Base-by-base conservation (phyloP, 2,329 filamentous ascomycete species). In the Raffaelea albimanens region DNA sequence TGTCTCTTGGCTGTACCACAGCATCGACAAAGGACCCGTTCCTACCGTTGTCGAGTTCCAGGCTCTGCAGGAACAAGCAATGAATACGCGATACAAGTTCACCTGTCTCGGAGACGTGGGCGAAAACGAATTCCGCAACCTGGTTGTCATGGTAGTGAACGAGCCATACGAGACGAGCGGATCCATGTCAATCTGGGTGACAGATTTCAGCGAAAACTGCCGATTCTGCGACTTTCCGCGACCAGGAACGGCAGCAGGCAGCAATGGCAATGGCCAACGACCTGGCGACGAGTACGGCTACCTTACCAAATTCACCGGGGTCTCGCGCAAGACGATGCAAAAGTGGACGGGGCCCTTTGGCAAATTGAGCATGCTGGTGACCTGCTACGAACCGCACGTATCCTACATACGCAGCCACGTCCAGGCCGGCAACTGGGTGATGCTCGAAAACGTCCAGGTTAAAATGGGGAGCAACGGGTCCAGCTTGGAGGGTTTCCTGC, bases 171-270 rank as follows among this genome's bases (percentile, higher is more conserved):
- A 70, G 25, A 19, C 56, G 7, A 58, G 60, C 20, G 70, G 74
- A 22, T 75, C 65, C 48, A 64, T 76, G 13, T 77, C 79, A 5
- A 53, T 95, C 0, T 89, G 89, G 69, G 67, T 95, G 18, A 85
- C 86, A 0, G 90, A 96, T 63, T 95, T 90, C 61, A 94, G 88
- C 0, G 67, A 77, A 44, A 87, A 96, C 57, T 58, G 69, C 0
- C 50, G 58, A 1, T 80, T 96, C 49, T 82, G 73, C 53, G 63
- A 80, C 33, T 79, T 67, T 43, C 56, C 58, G 11, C 63, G 57
- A 50, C 13, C 40, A 23, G 58, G 60, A 21, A 57, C 52, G 19
- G 53, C 62, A 3, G 52, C 3, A 2, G 52, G 3, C 59, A 61
- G 5, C 38, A 72, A 78, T 42, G 75, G 75, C 4, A 38, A 78